phyloP scores from a whole-genome alignment of 2,329 filamentous ascomycete species.

The Cucurbitaria berberidis region DNA sequence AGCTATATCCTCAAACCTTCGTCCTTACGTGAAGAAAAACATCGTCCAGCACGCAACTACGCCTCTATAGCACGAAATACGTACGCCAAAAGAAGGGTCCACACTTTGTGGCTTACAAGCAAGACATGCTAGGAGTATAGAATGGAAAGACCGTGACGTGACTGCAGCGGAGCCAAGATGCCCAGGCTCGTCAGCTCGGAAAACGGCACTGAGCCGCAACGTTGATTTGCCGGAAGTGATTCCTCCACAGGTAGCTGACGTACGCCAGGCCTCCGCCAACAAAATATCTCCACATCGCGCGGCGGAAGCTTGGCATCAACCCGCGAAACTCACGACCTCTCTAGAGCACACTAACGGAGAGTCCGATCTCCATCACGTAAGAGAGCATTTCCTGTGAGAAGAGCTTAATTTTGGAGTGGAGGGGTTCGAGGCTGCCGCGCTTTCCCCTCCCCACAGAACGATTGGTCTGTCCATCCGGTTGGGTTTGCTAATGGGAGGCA shows the following conservation, averaged over 20 bases:
- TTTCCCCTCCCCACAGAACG: neutral
- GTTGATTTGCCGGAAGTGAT: conserved; percentile 24
- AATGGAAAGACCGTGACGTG: conserved; percentile 4
- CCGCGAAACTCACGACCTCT: conserved; percentile 3
- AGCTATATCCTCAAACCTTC: neutral
- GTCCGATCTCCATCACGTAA: neutral
- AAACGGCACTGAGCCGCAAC: conserved; percentile 23
- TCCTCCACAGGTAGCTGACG: conserved; percentile 24
- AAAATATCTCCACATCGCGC: conserved; percentile 21
- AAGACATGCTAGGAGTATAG: conserved; percentile 2
- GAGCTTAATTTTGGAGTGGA: conserved; percentile 9
- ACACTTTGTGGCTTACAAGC: conserved; percentile 3
- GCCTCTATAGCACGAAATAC: conserved; percentile 11
- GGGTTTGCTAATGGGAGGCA: conserved; percentile 1
- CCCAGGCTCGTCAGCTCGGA: conserved; percentile 35
- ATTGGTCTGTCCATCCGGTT: neutral
- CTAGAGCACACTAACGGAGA: conserved; percentile 1
- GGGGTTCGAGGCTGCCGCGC: neutral
- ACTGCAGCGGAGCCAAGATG: conserved; percentile 33
- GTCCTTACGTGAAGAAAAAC: neutral
- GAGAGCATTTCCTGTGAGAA: conserved; percentile 3
- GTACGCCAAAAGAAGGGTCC: neutral
- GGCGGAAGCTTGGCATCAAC: conserved; percentile 34
- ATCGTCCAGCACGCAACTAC: conserved; percentile 6
- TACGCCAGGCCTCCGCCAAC: conserved; percentile 31